Percentiles rank a stretch among this genome's conserved stretches.
Evolutionary conservation across 1,139 yeast genomes (phyloP).

Genomic region (Protomyces arabidopsidicola): DNA sequence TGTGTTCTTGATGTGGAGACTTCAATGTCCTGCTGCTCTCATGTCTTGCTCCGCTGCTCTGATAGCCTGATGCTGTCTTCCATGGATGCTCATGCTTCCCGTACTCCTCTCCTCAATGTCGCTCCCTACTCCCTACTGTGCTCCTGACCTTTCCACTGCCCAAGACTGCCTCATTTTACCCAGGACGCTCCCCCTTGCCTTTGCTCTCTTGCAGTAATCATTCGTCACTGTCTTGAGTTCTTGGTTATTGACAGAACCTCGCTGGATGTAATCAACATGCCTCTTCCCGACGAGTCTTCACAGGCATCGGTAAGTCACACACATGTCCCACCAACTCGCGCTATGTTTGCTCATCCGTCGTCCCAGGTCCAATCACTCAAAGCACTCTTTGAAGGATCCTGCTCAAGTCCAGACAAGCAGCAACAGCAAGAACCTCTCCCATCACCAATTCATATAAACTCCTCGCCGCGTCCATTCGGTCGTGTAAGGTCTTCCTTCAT

Average conservation of each 20-base stretch:
- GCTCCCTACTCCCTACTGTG: neutral
- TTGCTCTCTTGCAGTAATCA: neutral
- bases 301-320: neutral
- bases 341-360: neutral
- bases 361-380: neutral
- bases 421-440: too few relatives aligned
- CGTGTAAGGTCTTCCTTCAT: neutral
- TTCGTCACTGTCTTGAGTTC: too few relatives aligned
- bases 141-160: neutral
- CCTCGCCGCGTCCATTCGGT: neutral
- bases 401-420: neutral
- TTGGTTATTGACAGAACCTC: neutral
- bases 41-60: neutral
- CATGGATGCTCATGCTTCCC: neutral
- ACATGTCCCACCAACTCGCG: neutral
- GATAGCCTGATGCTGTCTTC: neutral
- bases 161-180: neutral
- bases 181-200: neutral
- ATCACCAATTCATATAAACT: neutral
- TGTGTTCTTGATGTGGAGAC: neutral
- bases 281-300: neutral
- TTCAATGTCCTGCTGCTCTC: neutral
- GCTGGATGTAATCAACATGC: neutral
- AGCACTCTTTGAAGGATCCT: neutral
- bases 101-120: too few relatives aligned